Evolutionary conservation across 768 basidiomycete species (phyloP).

Genomic region (Lyophyllum shimeji): DNA sequence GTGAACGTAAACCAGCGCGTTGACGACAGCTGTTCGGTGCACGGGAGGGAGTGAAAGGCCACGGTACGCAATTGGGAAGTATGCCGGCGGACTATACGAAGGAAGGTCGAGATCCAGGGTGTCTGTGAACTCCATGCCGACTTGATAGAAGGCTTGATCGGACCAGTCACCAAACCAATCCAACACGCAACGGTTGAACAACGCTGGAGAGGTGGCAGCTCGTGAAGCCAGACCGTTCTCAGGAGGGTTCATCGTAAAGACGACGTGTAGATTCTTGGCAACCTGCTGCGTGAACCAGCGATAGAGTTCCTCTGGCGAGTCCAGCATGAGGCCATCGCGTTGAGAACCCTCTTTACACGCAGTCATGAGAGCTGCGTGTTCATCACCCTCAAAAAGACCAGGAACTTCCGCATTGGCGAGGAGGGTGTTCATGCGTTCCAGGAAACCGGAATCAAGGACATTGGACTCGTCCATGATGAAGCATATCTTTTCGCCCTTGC

Average conservation of each 20-base stretch:
- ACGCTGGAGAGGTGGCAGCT: slow-evolving; percentile 94
- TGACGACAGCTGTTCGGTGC: slow-evolving; percentile 89
- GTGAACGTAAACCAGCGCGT: slow-evolving; percentile 92
- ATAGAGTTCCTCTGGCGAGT: slow-evolving; percentile 96
- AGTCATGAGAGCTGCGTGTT: slow-evolving; percentile 96
- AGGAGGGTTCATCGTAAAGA: slow-evolving; percentile 99
- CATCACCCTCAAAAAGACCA: slow-evolving; percentile 99
- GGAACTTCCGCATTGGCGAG: slow-evolving; percentile 99
- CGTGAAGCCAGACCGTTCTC: slow-evolving; percentile 93
- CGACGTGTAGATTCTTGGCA: slow-evolving; percentile 96
- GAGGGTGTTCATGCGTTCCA: slow-evolving; percentile 99
- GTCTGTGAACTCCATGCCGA: slow-evolving; percentile 95
- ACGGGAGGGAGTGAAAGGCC: slow-evolving; percentile 82
- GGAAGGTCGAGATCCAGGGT: slow-evolving; percentile 90
- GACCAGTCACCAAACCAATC: slow-evolving; percentile 99
- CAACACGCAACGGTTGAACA: slow-evolving; percentile 98
- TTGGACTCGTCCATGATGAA: slow-evolving; percentile 99
- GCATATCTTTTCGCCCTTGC: slow-evolving; percentile 98
- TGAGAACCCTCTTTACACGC: slow-evolving; percentile 99
- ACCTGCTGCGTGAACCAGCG: slow-evolving; percentile 99
- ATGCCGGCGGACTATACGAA: slow-evolving; percentile 72
- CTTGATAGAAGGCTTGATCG: slow-evolving; percentile 97
- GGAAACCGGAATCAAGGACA: slow-evolving; percentile 96
- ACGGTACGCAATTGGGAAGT: slow-evolving; percentile 90
- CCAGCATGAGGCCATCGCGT: slow-evolving; percentile 95